These are phyloP conservation scores for Dipteronia sinensis DNA, from an alignment of 345 rosid genomes.

Conservation along the genomic window DNA sequence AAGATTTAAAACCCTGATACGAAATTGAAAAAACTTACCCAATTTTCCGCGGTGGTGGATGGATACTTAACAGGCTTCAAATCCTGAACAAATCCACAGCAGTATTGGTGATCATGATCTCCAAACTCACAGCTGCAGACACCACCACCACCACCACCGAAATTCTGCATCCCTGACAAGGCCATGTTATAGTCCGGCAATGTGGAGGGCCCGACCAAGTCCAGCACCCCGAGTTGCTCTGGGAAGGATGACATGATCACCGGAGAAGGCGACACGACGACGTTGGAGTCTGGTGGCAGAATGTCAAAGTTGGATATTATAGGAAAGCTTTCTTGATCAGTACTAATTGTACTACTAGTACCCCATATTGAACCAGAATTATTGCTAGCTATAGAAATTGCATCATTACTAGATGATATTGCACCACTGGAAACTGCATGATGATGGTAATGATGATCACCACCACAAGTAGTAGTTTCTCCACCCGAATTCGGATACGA, in stretches of 20 bases:
- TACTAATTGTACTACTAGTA: not conserved
- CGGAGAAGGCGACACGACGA: constrained; percentile 18
- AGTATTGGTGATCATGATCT: constrained; percentile 43
- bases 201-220: constrained; percentile 32
- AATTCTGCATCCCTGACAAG: constrained; percentile 23
- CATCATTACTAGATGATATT: constrained; percentile 6
- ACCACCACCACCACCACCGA: constrained; percentile 6
- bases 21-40: constrained; percentile 30
- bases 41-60: constrained; percentile 33
- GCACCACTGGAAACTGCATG: constrained; percentile 14
- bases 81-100: constrained; percentile 42
- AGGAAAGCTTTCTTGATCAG: constrained; percentile 15
- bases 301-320: constrained; percentile 15
- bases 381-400: not conserved
- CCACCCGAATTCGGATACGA: constrained; percentile 16
- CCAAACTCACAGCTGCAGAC: constrained; percentile 31
- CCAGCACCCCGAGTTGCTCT: constrained; percentile 39
- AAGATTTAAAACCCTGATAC: too few species aligned
- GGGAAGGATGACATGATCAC: constrained; percentile 16
- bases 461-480: not conserved
- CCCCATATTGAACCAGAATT: constrained; percentile 22
- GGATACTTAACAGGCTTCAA: constrained; percentile 43
- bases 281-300: constrained; percentile 26
- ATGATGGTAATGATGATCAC: not conserved
- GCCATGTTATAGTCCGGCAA: constrained; percentile 34